phyloP scores from a whole-genome alignment of 2,329 filamentous ascomycete species.

The Neonectria neomacrospora region DNA sequence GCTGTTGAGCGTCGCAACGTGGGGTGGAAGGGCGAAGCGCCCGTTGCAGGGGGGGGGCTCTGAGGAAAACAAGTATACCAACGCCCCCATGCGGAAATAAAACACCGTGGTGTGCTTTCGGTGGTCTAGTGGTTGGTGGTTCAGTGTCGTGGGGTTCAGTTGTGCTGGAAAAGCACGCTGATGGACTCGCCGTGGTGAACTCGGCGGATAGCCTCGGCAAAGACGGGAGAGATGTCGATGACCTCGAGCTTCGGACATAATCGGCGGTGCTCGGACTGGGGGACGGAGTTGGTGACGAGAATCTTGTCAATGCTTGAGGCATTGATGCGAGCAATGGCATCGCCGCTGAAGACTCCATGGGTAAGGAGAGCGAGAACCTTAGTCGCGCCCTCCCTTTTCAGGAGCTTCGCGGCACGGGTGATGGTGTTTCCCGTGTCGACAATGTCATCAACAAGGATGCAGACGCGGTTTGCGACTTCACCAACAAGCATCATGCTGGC shows the following conservation, averaged over 20 bases:
- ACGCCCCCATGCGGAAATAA: conserved; percentile 19
- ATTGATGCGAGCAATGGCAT: conserved; percentile 94
- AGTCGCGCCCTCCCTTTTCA: conserved; percentile 95
- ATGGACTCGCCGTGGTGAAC: conserved; percentile 99
- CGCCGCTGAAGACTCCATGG: conserved; percentile 93
- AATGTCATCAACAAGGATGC: conserved; percentile 93
- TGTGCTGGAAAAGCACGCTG: conserved; percentile 81
- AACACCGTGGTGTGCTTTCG: conserved; percentile 28
- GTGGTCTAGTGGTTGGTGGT: conserved; percentile 25
- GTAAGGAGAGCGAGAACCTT: conserved; percentile 92
- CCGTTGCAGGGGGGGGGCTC: conserved; percentile 10
- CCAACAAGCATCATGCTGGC: conserved; percentile 97
- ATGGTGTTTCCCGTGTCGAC: conserved; percentile 98
- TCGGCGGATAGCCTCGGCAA: conserved; percentile 93
- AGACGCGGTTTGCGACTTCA: conserved; percentile 81
- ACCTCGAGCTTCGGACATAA: conserved; percentile 90
- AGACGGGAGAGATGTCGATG: conserved; percentile 87
- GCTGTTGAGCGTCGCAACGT: conserved; percentile 29
- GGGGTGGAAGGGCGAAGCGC: conserved; percentile 16
- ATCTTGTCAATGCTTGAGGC: conserved; percentile 93
- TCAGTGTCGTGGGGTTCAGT: conserved; percentile 32
- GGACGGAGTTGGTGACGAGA: conserved; percentile 94
- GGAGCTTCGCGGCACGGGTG: conserved; percentile 92
- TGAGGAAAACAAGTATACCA: conserved; percentile 23
- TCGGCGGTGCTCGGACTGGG: conserved; percentile 82